Base-by-base conservation (phyloP, 106 monocot species). In the Dendrobium officinale region DNA sequence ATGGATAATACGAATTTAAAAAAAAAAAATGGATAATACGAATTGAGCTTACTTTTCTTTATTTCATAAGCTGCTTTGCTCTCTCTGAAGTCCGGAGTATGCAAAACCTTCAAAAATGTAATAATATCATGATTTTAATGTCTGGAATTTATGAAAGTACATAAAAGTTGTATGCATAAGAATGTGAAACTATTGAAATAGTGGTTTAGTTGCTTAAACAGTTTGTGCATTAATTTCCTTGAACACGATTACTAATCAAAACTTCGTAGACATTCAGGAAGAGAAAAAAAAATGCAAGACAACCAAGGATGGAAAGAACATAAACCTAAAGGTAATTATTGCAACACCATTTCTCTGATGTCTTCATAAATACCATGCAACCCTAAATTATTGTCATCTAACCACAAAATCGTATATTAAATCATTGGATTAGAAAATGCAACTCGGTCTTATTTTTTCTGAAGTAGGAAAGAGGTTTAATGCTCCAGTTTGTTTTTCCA, bases 21-120 rank as follows among this genome's bases (percentile, higher is more conserved):
- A 31, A 31, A 29, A 31, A 31, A 31, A 20, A 24, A 70, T 27
- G 4, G 16, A 72, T 29, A 40, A 72, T 40, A 40, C 40, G 72
- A 72, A 72, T 4, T 33, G 44, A 45, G 55, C 78, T 78, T 83
- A 83, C 83, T 72, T 54, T 83, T 78, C 56, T 42, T 8, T 56
- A 83, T 78, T 42, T 78, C 83, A 43, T 73, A 72, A 73, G 78
- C 83, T 42, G 73, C 83, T 55, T 72, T 78, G 55, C 72, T 78
- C 4, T 72, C 48, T 43, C 55, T 68, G 61, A 83, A 83, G 40
- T 83, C 78, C 19, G 83, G 72, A 42, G 73, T 70, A 37, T 43
- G 72, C 26, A 56, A 27, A 78, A 83, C 58, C 83, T 83, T 83
- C 42, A 72, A 55, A 22, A 49, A 48, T 7, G 56, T 48, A 42